Evolutionary conservation across 306 rosid genomes (phyloP), one percentile per base, ranked within the genome.

Genomic region (Styphnolobium japonicum): DNA sequence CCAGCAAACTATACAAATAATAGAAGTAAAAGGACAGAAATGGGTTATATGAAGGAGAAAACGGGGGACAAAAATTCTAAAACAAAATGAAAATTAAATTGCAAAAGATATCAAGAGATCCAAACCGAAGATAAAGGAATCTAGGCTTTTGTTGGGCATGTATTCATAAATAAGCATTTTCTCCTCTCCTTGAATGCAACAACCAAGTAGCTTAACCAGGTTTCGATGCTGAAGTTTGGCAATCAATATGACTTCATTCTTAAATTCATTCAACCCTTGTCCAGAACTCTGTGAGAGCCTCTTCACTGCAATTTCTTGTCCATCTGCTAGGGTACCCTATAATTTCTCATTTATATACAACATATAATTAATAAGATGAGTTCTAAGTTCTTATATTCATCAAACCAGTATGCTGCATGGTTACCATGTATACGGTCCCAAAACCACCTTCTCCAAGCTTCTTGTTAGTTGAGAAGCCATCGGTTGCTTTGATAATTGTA

Each of bases 391-490:
- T 66, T 5, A 37, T 77, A 49, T 46, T 67, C 39, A 34, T 58
- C 45, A 75, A 34, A 22, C 29, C 29, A 69, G 39, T 21, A 27
- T 61, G 42, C 55, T 27, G 48, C 79, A 49, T 76, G 52, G 19
- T 69, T 82, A 82, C 86, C 79, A 12, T 77, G 56, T 82, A 77
- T 53, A 82, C 86, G 0, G 55, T 5, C 10, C 86, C 86, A 22
- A 82, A 82, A 62, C 86, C 86, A 70, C 82, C 86, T 82, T 82
- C 68, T 71, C 86, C 86, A 22, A 82, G 79, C 66, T 82, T 82
- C 33, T 71, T 77, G 79, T 21, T 42, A 7, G 55, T 29, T 63
- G 86, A 77, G 82, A 82, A 82, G 64, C 43, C 75, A 77, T 63
- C 33, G 31, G 86, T 82, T 39, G 82, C 86, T 60, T 58, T 42